Percentiles rank a stretch among this genome's conserved stretches.
phyloP scores from a whole-genome alignment of 805 yeast species.

The Yueomyces sinensis region DNA sequence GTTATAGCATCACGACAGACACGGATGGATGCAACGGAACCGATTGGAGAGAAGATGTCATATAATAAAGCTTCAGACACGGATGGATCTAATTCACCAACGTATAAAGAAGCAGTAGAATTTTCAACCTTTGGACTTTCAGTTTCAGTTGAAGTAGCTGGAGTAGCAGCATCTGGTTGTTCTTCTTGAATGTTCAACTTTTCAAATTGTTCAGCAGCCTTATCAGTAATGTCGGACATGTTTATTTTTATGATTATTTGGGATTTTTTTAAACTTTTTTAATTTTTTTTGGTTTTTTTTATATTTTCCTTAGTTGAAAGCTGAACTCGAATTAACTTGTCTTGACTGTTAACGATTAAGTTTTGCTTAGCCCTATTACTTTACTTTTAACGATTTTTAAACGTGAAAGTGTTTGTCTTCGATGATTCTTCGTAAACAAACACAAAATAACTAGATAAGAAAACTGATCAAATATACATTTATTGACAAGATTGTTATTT shows the following conservation, averaged over 20 bases:
- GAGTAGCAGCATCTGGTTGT: conserved; percentile 16
- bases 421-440: too few relatives aligned
- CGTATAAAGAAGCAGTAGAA: conserved; percentile 78
- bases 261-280: background rate
- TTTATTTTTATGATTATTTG: background rate
- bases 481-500: too few relatives aligned
- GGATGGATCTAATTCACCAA: conserved; percentile 88
- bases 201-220: conserved; percentile 25
- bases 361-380: conserved; percentile 3
- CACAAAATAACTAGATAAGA: too few relatives aligned
- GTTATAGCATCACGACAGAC: conserved; percentile 98
- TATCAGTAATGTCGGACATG: conserved; percentile 28
- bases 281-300: conserved; percentile 1
- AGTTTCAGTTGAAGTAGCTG: conserved; percentile 16
- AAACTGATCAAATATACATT: too few relatives aligned
- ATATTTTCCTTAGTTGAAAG: background rate
- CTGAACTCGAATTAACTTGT: background rate
- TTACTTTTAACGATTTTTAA: conserved; percentile 9
- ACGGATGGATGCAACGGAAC: conserved; percentile 92
- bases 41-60: conserved; percentile 89
- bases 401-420: conserved; percentile 6
- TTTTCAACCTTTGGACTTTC: conserved; percentile 26
- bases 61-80: conserved; percentile 91
- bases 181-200: conserved; percentile 23
- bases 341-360: conserved; percentile 3